phyloP scores from a whole-genome alignment of 139 green algal genomes.

The Diplosphaera chodatii region DNA sequence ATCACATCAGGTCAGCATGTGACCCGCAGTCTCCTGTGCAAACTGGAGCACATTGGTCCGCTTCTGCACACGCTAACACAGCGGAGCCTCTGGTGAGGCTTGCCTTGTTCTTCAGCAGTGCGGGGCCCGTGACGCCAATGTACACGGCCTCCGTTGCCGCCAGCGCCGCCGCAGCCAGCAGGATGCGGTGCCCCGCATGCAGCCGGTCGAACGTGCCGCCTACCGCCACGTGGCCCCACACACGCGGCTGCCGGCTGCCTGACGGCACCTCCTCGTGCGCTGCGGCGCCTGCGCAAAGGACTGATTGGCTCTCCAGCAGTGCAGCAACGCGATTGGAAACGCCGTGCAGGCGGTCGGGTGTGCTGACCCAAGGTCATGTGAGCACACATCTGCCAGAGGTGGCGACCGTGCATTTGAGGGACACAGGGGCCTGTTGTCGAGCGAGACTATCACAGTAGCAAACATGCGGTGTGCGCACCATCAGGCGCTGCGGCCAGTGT shows the following conservation, averaged over 20 bases:
- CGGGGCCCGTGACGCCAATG: constrained; percentile 70
- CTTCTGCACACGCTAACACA: too few relatives aligned
- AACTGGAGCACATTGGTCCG: too few relatives aligned
- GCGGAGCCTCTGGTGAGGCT: too few relatives aligned
- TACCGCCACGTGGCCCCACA: constrained; percentile 63
- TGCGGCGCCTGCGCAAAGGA: not conserved
- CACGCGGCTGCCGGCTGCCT: constrained; percentile 10
- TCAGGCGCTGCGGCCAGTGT: too few relatives aligned
- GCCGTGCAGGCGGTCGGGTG: constrained; percentile 88
- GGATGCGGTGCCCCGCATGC: constrained; percentile 85
- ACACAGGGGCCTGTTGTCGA: too few relatives aligned
- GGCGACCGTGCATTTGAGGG: too few relatives aligned
- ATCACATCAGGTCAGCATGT: too few relatives aligned
- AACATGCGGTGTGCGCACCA: too few relatives aligned
- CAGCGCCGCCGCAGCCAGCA: constrained; percentile 73
- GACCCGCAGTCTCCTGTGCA: too few relatives aligned
- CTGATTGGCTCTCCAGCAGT: too few relatives aligned
- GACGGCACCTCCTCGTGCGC: not conserved
- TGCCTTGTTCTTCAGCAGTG: not conserved
- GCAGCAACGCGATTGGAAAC: too few relatives aligned
- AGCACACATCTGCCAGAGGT: not conserved
- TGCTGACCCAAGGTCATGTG: constrained; percentile 80
- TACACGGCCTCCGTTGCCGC: constrained; percentile 42
- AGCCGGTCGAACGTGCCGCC: constrained; percentile 91
- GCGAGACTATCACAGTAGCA: too few relatives aligned